Base-by-base conservation (phyloP, 306 rosid species). In the Urtica urens region DNA sequence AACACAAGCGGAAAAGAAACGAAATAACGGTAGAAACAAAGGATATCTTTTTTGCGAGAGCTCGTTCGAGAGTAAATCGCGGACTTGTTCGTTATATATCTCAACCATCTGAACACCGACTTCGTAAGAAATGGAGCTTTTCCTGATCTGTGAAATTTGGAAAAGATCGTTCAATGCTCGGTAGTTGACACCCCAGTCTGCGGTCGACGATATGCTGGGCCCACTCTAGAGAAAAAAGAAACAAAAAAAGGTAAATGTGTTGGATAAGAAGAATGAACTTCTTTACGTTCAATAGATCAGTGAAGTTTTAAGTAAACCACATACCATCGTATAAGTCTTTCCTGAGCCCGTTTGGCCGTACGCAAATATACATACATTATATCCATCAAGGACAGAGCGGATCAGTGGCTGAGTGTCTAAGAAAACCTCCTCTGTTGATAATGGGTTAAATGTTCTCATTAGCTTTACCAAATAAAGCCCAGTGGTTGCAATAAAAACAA, bases 281-380 rank as follows among this genome's bases (percentile, higher is more conserved):
- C 14, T 0, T n/a, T 10, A 17, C 15, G 14, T 24, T 27, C 38
- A 49, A 28, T n/a, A 19, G 11, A 65, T 41, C 23, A 19, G 54
- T 66, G 50, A 64, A 34, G 57, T 38, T 18, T 49, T 53, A 31
- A 28, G 40, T 29, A 60, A 52, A 33, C 13, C 21, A 49, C 71
- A 56, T 81, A 90, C 99, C 99, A 90, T 90, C 5, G 99, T 90
- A 56, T 82, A 79, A 7, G 99, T 90, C 76, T 90, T 90, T 60
- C 99, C 99, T 3, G 99, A 81, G 46, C 99, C 99, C 60, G 99
- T 90, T 75, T 90, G 99, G 60, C 99, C 99, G 56, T 90, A 90
- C 20, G 99, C 99, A 79, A 90, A 90, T 85, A 90, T 90, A 62
- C 99, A 90, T 51, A 90, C 99, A 71, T 79, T 85, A 74, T 77